Percentiles rank a stretch among this genome's conserved stretches.
phyloP scores from a whole-genome alignment of 2,329 filamentous ascomycete genomes.

The Atkinsonella hypoxylon region DNA sequence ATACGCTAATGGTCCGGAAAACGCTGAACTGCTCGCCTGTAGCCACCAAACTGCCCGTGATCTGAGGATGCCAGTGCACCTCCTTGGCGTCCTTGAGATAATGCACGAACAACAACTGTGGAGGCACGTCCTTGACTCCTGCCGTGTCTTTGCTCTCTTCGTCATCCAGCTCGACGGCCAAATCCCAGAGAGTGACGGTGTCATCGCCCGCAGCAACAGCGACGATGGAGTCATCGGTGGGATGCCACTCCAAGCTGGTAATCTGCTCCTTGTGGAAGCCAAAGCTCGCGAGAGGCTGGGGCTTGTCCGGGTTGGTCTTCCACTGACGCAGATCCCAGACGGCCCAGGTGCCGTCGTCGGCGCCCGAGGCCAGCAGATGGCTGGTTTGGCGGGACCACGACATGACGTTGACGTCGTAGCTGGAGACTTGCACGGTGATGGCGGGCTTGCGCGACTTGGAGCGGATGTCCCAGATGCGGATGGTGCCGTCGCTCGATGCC shows the following conservation, averaged over 20 bases:
- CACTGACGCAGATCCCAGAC: slow-evolving; percentile 96
- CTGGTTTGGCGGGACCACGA: slow-evolving; percentile 85
- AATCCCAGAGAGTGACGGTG: slow-evolving; percentile 91
- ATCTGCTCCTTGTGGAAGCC: slow-evolving; percentile 94
- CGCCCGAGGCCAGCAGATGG: slow-evolving; percentile 83
- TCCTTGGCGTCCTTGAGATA: slow-evolving; percentile 94
- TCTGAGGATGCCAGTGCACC: slow-evolving; percentile 94
- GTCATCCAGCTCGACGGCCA: slow-evolving; percentile 92
- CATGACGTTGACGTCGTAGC: slow-evolving; percentile 88
- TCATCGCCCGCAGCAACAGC: slow-evolving; percentile 87
- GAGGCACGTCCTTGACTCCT: slow-evolving; percentile 79
- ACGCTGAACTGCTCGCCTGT: slow-evolving; percentile 85
- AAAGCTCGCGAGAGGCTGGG: slow-evolving; percentile 83
- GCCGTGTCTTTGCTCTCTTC: slow-evolving; percentile 89
- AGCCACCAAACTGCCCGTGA: slow-evolving; percentile 77
- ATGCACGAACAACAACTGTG: slow-evolving; percentile 91
- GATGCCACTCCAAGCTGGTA: slow-evolving; percentile 94
- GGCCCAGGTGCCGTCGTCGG: slow-evolving; percentile 86
- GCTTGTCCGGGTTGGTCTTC: slow-evolving; percentile 54
- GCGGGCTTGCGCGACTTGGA: slow-evolving; percentile 84
- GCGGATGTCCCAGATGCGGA: slow-evolving; percentile 91
- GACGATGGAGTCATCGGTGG: slow-evolving; percentile 90
- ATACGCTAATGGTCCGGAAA: slow-evolving; percentile 76
- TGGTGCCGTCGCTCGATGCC: slow-evolving; percentile 83
- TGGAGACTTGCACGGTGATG: slow-evolving; percentile 72